phyloP scores from a whole-genome alignment of 2,329 filamentous ascomycete species.

The Lachnellula suecica region DNA sequence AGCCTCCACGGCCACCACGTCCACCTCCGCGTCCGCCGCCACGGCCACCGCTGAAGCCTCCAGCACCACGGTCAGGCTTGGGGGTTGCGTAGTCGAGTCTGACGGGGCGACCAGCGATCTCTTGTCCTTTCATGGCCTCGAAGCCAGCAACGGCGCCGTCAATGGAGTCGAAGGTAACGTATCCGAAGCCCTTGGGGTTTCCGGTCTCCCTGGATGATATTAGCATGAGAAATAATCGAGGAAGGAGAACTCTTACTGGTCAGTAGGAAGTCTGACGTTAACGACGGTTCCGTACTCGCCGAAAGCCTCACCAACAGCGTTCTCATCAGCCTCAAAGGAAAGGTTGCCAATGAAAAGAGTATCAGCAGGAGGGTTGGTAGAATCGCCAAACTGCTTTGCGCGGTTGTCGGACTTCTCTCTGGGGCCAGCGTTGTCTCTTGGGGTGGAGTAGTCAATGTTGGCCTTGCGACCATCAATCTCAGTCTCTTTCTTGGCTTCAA shows the following conservation, averaged over 20 bases:
- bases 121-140: conserved; percentile 60
- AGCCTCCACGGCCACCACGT: conserved; percentile 38
- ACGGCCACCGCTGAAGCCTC: conserved; percentile 38
- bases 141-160: conserved; percentile 67
- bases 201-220: conserved; percentile 52
- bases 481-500: conserved; percentile 61
- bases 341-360: conserved; percentile 75
- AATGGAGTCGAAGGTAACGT: conserved; percentile 66
- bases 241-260: conserved; percentile 41
- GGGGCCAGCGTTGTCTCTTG: conserved; percentile 49
- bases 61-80: conserved; percentile 48
- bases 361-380: conserved; percentile 60
- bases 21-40: conserved; percentile 39
- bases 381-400: conserved; percentile 60
- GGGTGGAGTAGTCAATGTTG: conserved; percentile 70
- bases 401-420: conserved; percentile 51
- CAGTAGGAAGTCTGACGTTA: conserved; percentile 69
- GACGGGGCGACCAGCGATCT: conserved; percentile 63
- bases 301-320: conserved; percentile 63
- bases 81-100: conserved; percentile 68
- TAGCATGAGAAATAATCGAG: conserved; percentile 20
- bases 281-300: conserved; percentile 60
- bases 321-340: conserved; percentile 66
- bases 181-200: conserved; percentile 71
- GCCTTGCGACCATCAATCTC: conserved; percentile 66